These are phyloP conservation scores for Perkinsela sp. DNA, from an alignment of 208 protist genomes.

Conservation along the genomic window DNA sequence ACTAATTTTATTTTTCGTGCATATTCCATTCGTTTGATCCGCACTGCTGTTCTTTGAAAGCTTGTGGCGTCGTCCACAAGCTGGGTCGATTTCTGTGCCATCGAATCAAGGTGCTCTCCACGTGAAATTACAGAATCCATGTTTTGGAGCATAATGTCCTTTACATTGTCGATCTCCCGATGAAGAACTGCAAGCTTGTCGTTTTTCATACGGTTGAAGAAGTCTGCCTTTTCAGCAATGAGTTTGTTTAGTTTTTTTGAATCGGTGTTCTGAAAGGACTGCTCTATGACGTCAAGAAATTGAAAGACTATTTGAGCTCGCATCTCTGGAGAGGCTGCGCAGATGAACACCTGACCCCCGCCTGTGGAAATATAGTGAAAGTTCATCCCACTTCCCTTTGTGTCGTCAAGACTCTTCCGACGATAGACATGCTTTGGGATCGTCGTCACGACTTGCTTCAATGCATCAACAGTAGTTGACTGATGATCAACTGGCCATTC, in stretches of 20 bases:
- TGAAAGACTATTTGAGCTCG: constrained; percentile 60
- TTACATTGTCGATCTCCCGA: constrained; percentile 57
- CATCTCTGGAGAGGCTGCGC: constrained; percentile 49
- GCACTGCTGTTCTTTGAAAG: constrained; percentile 39
- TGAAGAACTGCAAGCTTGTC: constrained; percentile 60
- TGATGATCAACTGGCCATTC: constrained; percentile 31
- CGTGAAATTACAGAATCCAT: constrained; percentile 62
- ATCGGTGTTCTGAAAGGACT: constrained; percentile 22
- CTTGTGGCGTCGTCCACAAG: constrained; percentile 41
- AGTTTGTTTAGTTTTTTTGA: constrained; percentile 60
- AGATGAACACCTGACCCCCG: constrained; percentile 47
- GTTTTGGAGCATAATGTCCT: constrained; percentile 72
- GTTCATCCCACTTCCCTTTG: constrained; percentile 40
- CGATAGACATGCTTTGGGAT: constrained; percentile 48
- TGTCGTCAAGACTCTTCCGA: constrained; percentile 57
- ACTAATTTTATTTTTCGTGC: constrained; percentile 62
- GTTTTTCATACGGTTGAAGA: constrained; percentile 67
- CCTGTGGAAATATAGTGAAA: constrained; percentile 69
- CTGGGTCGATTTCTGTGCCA: constrained; percentile 46
- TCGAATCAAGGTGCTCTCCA: constrained; percentile 42
- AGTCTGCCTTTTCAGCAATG: constrained; percentile 67
- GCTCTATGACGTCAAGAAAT: constrained; percentile 59
- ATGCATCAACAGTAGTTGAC: constrained; percentile 33
- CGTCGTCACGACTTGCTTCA: constrained; percentile 58
- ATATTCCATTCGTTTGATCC: constrained; percentile 59